Percentiles rank a stretch among this genome's conserved stretches.
phyloP scores from a whole-genome alignment of 345 rosid genomes.

The Angophora floribunda region DNA sequence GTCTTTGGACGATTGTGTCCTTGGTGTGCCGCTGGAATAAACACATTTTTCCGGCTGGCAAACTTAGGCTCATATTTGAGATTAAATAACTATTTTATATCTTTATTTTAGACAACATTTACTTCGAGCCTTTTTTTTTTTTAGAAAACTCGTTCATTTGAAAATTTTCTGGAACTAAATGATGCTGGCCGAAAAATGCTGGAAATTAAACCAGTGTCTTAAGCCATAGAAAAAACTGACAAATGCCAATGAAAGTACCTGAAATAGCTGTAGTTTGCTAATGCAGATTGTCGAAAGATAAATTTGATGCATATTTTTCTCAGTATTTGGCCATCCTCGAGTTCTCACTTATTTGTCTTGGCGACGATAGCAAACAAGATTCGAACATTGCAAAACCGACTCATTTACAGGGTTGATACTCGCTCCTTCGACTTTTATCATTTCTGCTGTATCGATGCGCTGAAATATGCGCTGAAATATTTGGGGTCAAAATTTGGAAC shows the following conservation, averaged over 20 bases:
- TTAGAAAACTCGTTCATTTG: too few species aligned
- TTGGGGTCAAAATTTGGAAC: neutral
- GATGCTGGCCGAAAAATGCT: neutral
- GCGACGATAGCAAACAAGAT: constrained; percentile 79
- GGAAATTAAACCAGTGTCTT: neutral
- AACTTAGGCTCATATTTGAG: too few species aligned
- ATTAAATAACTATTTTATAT: too few species aligned
- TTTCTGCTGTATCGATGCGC: neutral
- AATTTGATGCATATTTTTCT: neutral
- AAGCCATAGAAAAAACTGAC: neutral
- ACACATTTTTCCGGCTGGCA: too few species aligned
- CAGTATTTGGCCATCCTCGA: neutral
- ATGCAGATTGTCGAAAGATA: too few species aligned
- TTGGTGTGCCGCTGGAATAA: too few species aligned
- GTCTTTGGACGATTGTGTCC: too few species aligned
- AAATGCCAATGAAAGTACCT: neutral
- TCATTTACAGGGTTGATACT: constrained; percentile 53
- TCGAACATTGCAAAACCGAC: constrained; percentile 90
- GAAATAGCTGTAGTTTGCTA: neutral
- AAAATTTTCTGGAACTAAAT: neutral
- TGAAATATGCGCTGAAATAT: neutral
- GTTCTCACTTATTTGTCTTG: neutral
- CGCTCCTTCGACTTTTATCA: neutral
- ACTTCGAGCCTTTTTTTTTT: too few species aligned
- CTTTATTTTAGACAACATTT: too few species aligned